phyloP scores from a whole-genome alignment of 2,329 filamentous ascomycete species.

The Arthrocladium fulminans region DNA sequence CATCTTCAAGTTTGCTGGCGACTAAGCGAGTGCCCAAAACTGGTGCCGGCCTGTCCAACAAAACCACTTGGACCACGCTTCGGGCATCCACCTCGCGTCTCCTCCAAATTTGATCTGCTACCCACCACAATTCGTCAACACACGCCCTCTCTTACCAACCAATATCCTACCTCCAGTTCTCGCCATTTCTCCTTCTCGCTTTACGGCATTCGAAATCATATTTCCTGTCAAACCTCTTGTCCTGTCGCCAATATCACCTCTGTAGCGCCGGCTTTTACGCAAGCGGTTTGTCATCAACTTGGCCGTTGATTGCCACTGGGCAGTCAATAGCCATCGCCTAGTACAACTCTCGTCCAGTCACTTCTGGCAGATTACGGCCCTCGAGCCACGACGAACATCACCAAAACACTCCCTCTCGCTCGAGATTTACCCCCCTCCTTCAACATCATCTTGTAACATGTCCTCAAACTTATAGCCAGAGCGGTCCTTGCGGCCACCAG shows the following conservation, averaged over 20 bases:
- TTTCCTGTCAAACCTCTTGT: too few relatives aligned
- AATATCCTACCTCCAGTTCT: too few relatives aligned
- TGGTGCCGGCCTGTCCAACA: too few relatives aligned
- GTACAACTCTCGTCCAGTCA: neutral
- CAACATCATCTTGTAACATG: slow-evolving; percentile 21
- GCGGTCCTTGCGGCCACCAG: slow-evolving; percentile 29
- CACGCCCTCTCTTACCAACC: neutral
- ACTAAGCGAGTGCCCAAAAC: too few relatives aligned
- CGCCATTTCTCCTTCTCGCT: too few relatives aligned
- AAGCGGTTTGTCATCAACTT: slow-evolving; percentile 5
- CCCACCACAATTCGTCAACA: too few relatives aligned
- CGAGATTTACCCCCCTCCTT: slow-evolving; percentile 5
- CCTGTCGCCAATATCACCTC: neutral
- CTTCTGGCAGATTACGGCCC: neutral
- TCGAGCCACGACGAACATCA: neutral
- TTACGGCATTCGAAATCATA: too few relatives aligned
- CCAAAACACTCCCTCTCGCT: neutral
- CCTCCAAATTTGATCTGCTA: too few relatives aligned
- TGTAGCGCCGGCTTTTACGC: neutral
- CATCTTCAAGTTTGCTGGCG: too few relatives aligned
- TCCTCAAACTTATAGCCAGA: slow-evolving; percentile 37
- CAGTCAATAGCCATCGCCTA: neutral
- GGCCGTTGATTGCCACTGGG: neutral
- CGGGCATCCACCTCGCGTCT: too few relatives aligned
- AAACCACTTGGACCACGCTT: too few relatives aligned